phyloP scores from a whole-genome alignment of 129 eudicot species.

The Lonicera japonica region DNA sequence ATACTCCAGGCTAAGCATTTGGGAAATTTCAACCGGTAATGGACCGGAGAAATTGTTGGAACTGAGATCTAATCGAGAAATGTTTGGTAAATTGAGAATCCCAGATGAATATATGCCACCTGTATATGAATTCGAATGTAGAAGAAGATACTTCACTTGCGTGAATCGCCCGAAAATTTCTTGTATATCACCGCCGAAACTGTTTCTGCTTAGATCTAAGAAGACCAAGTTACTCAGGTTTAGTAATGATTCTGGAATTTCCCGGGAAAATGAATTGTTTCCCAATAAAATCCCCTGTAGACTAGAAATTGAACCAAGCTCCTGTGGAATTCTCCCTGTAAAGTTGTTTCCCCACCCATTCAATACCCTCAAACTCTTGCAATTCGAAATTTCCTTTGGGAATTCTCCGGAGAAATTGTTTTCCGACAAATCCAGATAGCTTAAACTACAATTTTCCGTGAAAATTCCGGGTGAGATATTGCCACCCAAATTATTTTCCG shows the following conservation, averaged over 20 bases:
- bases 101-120: conserved; percentile 71
- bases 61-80: conserved; percentile 69
- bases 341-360: conserved; percentile 68
- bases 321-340: conserved; percentile 49
- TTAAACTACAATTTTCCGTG: conserved; percentile 50
- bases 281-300: conserved; percentile 57
- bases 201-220: conserved; percentile 67
- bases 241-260: conserved; percentile 55
- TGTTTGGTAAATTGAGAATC: conserved; percentile 41
- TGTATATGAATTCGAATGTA: conserved; percentile 51
- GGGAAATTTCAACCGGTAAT: conserved; percentile 57
- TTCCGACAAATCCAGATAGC: conserved; percentile 62
- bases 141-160: conserved; percentile 55
- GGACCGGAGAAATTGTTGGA: conserved; percentile 67
- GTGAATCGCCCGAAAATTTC: conserved; percentile 52
- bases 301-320: conserved; percentile 47
- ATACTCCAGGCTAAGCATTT: conserved; percentile 45
- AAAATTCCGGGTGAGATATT: conserved; percentile 35
- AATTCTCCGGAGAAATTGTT: conserved; percentile 52
- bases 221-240: conserved; percentile 45
- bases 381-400: conserved; percentile 52
- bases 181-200: conserved; percentile 65
- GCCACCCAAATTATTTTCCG: conserved; percentile 49
- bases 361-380: conserved; percentile 42
- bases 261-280: conserved; percentile 46